Evolutionary conservation across 2,329 filamentous ascomycete species (phyloP).

Genomic region (Tolypocladium tropicale): DNA sequence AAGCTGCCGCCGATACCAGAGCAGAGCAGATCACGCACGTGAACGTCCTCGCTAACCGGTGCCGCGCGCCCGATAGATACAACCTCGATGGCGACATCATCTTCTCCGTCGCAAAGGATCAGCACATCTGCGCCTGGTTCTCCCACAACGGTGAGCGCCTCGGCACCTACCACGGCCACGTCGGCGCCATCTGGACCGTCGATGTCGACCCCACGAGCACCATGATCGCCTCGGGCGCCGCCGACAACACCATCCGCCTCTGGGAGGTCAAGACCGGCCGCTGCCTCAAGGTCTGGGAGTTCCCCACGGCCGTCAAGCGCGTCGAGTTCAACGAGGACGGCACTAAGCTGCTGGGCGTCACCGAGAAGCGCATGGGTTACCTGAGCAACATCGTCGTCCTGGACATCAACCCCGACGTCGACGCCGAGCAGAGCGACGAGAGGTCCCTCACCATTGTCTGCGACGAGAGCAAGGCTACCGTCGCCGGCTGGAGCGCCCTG

Average conservation of each 20-base stretch:
- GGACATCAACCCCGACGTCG: conserved; percentile 74
- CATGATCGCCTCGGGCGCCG: conserved; percentile 87
- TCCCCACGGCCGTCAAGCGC: conserved; percentile 92
- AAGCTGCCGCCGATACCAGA: conserved; percentile 3
- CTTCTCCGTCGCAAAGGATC: conserved; percentile 93
- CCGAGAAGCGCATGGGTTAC: conserved; percentile 97
- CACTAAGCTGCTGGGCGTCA: conserved; percentile 80
- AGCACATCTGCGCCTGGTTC: conserved; percentile 94
- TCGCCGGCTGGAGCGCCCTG: conserved; percentile 92
- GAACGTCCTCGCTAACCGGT: background rate
- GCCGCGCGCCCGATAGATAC: conserved; percentile 43
- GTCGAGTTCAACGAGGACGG: conserved; percentile 97
- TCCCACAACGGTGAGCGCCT: conserved; percentile 96
- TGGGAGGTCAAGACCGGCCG: conserved; percentile 94
- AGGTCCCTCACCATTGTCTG: conserved; percentile 80
- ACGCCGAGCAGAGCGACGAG: conserved; percentile 78
- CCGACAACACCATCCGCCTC: conserved; percentile 95
- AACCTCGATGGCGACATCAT: conserved; percentile 93
- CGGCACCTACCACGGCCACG: conserved; percentile 92
- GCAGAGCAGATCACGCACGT: conserved; percentile 7
- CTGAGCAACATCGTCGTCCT: conserved; percentile 89
- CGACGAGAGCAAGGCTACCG: conserved; percentile 92
- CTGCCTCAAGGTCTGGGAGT: conserved; percentile 95
- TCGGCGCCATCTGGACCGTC: conserved; percentile 97
- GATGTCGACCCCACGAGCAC: conserved; percentile 89